Conservation (phyloP, 805 yeast genomes). For the Priceomyces haplophilus region DNA sequence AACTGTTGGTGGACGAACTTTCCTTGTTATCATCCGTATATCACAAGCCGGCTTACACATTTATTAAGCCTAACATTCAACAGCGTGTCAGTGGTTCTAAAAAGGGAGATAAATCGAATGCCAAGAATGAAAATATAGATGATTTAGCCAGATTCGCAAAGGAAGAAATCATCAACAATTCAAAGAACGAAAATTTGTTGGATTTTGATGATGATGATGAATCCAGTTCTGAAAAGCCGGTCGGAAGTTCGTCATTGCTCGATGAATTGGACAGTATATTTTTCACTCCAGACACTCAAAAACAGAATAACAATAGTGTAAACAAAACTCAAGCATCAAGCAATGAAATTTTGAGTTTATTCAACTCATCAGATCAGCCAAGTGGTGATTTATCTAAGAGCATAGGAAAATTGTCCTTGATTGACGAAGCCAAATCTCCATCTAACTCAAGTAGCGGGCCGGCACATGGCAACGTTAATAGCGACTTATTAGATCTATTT, state of each 20-base stretch:
- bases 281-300: slow-evolving; percentile 33
- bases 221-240: slow-evolving; percentile 14
- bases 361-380: slow-evolving; percentile 17
- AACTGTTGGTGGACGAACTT: slow-evolving; percentile 68
- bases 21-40: slow-evolving; percentile 86
- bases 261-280: slow-evolving; percentile 78
- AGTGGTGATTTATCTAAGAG: slow-evolving; percentile 4
- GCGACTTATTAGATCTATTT: slow-evolving; percentile 39
- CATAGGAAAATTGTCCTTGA: slow-evolving; percentile 11
- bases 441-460: slow-evolving; percentile 3
- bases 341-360: slow-evolving; percentile 49
- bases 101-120: slow-evolving; percentile 12
- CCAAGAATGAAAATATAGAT: slow-evolving; percentile 47
- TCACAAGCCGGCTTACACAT: slow-evolving; percentile 73
- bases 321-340: slow-evolving; percentile 12
- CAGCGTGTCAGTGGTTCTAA: slow-evolving; percentile 25
- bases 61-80: slow-evolving; percentile 42
- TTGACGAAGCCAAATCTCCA: not conserved
- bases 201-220: slow-evolving; percentile 74
- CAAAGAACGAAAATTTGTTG: slow-evolving; percentile 74
- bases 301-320: slow-evolving; percentile 10
- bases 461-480: slow-evolving; percentile 13
- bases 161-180: slow-evolving; percentile 63
- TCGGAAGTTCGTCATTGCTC: slow-evolving; percentile 42
- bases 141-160: slow-evolving; percentile 77